Evolutionary conservation across 192 early-diverging fungal genomes (phyloP).

Genomic region (Mortierella claussenii): DNA sequence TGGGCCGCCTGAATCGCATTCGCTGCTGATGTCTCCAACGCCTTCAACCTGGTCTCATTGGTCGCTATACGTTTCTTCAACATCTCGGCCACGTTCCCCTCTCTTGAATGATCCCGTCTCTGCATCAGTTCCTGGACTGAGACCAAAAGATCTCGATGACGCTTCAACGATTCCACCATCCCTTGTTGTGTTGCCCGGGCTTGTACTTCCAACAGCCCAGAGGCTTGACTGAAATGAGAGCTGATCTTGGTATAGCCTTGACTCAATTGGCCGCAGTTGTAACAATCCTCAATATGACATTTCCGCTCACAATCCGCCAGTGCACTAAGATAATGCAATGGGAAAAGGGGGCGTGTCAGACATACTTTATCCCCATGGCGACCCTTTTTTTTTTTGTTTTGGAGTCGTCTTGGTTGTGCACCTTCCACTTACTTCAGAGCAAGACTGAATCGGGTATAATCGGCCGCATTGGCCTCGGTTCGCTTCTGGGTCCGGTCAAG

Average conservation of each 20-base stretch:
- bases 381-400: conserved; percentile 8
- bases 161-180: conserved; percentile 70
- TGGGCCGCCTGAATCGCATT: conserved; percentile 11
- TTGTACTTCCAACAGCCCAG: conserved; percentile 55
- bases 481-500: conserved; percentile 72
- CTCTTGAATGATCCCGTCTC: conserved; percentile 59
- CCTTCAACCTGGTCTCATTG: conserved; percentile 61
- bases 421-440: conserved; percentile 69
- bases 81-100: conserved; percentile 56
- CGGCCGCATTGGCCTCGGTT: conserved; percentile 69
- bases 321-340: conserved; percentile 55
- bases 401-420: no score
- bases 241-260: conserved; percentile 62
- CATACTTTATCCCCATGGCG: no score
- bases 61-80: conserved; percentile 65
- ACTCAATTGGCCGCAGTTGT: conserved; percentile 62
- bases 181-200: conserved; percentile 55
- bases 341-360: neutral
- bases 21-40: conserved; percentile 52
- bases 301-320: conserved; percentile 62
- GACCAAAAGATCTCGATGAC: conserved; percentile 71
- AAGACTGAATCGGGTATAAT: conserved; percentile 67
- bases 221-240: conserved; percentile 57
- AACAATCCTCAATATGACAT: conserved; percentile 68
- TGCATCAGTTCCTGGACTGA: conserved; percentile 68